These are phyloP conservation scores for Austropuccinia psidii DNA, from an alignment of 1,284 basidiomycete species.

Conservation along the genomic window DNA sequence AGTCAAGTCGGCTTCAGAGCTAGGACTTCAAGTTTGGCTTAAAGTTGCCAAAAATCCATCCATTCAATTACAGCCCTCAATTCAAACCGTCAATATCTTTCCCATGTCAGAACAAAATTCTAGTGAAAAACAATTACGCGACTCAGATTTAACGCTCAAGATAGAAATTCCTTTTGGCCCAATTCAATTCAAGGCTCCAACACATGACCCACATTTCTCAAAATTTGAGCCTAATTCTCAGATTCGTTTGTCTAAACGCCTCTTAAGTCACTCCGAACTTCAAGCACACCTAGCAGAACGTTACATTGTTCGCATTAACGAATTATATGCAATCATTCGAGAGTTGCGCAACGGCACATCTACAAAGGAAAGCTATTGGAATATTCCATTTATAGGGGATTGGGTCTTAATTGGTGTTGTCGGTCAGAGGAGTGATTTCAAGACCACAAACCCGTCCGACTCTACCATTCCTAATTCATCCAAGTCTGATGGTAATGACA, in stretches of 20 bases:
- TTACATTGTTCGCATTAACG: conserved; percentile 76
- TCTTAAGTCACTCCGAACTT: conserved; percentile 64
- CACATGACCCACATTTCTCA: conserved; percentile 65
- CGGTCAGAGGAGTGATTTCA: conserved; percentile 69
- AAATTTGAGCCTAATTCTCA: conserved; percentile 77
- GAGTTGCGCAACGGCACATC: conserved; percentile 60
- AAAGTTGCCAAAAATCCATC: too few species aligned
- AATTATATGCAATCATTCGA: conserved; percentile 74
- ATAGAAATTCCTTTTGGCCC: conserved; percentile 70
- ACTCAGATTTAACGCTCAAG: conserved; percentile 62
- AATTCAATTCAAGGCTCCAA: conserved; percentile 57
- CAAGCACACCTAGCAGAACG: conserved; percentile 74
- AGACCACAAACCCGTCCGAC: conserved; percentile 50
- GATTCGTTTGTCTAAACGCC: conserved; percentile 71
- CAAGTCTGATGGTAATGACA: conserved; percentile 26
- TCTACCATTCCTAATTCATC: background rate
- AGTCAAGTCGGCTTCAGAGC: too few species aligned
- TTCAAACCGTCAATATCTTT: too few species aligned
- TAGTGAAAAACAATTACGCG: too few species aligned
- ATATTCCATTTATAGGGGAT: conserved; percentile 81
- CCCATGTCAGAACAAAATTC: too few species aligned
- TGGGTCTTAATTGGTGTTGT: conserved; percentile 85
- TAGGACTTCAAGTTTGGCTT: too few species aligned
- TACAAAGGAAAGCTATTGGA: conserved; percentile 58
- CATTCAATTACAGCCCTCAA: too few species aligned